These are phyloP conservation scores for Fusarium poae DNA, from an alignment of 2,329 filamentous ascomycete genomes.

Conservation along the genomic window DNA sequence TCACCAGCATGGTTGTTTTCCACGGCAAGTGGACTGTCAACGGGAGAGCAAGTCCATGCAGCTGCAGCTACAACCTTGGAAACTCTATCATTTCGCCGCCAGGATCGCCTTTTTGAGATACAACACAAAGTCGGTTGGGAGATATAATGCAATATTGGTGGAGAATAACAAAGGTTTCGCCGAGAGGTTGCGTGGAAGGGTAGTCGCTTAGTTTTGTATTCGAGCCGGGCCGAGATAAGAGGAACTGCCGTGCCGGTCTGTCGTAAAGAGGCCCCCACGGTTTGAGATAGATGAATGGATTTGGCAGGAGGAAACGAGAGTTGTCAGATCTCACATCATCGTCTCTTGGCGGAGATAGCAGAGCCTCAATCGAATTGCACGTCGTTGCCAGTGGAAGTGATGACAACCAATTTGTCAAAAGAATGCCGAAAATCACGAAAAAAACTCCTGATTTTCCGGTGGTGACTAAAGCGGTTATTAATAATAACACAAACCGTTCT, in stretches of 20 bases:
- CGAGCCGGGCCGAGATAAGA: not conserved
- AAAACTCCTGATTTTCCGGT: fast-evolving
- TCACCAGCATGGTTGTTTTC: too few species aligned
- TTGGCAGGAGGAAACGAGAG: not conserved
- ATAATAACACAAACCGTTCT: not conserved
- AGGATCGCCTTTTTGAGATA: not conserved
- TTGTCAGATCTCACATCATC: not conserved
- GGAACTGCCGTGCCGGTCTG: not conserved
- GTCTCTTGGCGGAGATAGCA: not conserved
- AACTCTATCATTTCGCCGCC: not conserved
- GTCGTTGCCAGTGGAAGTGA: not conserved
- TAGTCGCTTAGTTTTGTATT: not conserved
- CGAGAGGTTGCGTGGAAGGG: not conserved
- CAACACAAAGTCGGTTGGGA: not conserved
- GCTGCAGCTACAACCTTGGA: not conserved
- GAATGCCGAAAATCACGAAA: not conserved
- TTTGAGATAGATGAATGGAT: not conserved
- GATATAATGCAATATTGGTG: not conserved
- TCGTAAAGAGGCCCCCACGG: not conserved
- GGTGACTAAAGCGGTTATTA: conserved; percentile 1
- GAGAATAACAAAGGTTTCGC: not conserved
- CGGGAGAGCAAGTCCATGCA: not conserved
- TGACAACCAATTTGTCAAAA: too few species aligned
- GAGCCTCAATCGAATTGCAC: not conserved
- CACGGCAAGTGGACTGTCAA: not conserved